Base-by-base conservation (phyloP, 2,329 filamentous ascomycete genomes). In the Neoarthrinium moseri region DNA sequence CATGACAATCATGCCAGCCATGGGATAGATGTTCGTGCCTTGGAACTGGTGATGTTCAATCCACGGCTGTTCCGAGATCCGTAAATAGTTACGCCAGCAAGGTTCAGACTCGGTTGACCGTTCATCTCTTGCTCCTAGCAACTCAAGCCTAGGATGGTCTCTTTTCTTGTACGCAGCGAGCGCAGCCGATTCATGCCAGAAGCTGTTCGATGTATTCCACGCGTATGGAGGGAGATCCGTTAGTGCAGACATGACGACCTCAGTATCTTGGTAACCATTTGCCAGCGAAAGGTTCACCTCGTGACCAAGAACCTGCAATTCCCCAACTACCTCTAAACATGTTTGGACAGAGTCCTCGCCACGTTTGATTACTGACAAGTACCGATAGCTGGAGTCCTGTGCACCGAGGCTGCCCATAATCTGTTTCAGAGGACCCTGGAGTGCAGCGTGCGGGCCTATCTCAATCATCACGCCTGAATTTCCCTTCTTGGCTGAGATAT, bases 41-140 rank as follows among this genome's bases (percentile, higher is more conserved):
- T 75, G 68, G 58, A 77, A 69, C 32, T 59, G 54, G 61, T 76
- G 75, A 49, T 76, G 72, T 40, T 71, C 64, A n/a, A 75, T 66
- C 54, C 77, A 78, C 22, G 77, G 69, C 13, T 68, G 38, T 36
- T 67, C 63, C 20, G 63, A 61, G 2, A 58, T 53, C 26, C 62
- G 57, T 38, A 69, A 51, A 30, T 67, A 50, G 51, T 69, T 67
- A 34, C 67, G 60, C 67, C 67, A 70, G 4, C 61, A 64, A 20
- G 66, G 65, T 37, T 65, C 61, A 11, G 64, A 38, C 18, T 60
- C 60, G 47, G 53, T 63, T 32, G 60, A 64, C 54, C 55, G 61
- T 45, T 63, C 58, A 5, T 61, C 57, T 37, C 65, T 36, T 2
- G 55, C 53, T 7, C 66, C 67, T n/a, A n/a, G n/a, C n/a, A n/a